Evolutionary conservation across 2,329 filamentous ascomycete species (phyloP).

Genomic region (Xylogone sp.): DNA sequence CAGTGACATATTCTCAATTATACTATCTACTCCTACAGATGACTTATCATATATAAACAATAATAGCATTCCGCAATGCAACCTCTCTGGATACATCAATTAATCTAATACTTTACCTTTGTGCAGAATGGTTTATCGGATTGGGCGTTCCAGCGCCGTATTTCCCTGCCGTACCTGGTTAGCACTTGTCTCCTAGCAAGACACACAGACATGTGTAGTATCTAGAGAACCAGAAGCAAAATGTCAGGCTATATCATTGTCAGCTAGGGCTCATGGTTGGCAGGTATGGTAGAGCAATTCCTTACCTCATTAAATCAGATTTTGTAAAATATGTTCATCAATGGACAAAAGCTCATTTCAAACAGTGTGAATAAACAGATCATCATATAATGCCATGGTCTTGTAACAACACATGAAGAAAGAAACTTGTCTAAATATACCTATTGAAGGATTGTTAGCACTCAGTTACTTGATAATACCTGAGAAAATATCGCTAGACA

Average conservation of each 20-base stretch:
- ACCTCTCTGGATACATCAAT: too few relatives aligned
- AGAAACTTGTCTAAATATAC: slow-evolving; percentile 12
- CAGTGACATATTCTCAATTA: too few relatives aligned
- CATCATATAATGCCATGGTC: slow-evolving; percentile 32
- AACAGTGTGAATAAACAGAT: slow-evolving; percentile 40
- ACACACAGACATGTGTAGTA: not conserved
- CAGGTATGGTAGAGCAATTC: slow-evolving; percentile 5
- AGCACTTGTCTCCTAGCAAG: too few relatives aligned
- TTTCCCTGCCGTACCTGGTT: too few relatives aligned
- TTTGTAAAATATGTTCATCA: slow-evolving; percentile 34
- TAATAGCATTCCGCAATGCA: too few relatives aligned
- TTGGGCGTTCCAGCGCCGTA: too few relatives aligned
- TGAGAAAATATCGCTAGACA: slow-evolving; percentile 13
- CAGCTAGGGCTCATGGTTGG: slow-evolving; percentile 6
- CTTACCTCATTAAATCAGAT: slow-evolving; percentile 43
- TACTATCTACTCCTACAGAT: too few relatives aligned
- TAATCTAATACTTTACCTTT: too few relatives aligned
- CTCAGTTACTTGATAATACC: not conserved
- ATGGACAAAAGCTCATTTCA: slow-evolving; percentile 30
- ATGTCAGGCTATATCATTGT: slow-evolving; percentile 25
- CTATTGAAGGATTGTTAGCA: slow-evolving; percentile 15
- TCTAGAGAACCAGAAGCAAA: slow-evolving; percentile 23
- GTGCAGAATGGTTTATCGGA: too few relatives aligned
- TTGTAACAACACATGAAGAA: slow-evolving; percentile 5
- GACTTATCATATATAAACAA: too few relatives aligned